Conservation (phyloP, 2,329 filamentous ascomycete genomes). For the Phyllosticta citriasiana region DNA sequence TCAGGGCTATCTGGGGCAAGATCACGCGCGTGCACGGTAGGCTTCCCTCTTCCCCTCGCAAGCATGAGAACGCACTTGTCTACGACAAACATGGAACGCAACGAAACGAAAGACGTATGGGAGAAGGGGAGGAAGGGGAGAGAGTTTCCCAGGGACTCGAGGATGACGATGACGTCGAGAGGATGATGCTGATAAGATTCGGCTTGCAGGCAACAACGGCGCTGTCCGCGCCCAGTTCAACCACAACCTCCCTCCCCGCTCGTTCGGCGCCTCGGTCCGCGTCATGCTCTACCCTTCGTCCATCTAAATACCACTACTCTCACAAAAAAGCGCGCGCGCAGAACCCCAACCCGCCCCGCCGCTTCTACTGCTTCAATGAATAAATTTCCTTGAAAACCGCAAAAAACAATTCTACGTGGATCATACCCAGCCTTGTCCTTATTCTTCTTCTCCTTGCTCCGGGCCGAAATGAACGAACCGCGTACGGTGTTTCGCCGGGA, state of each 20-base stretch:
- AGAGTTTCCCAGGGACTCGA: background rate
- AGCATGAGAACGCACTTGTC: background rate
- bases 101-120: background rate
- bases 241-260: slow-evolving; percentile 89
- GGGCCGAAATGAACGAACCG: too few relatives aligned
- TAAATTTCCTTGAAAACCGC: background rate
- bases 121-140: background rate
- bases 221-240: slow-evolving; percentile 97
- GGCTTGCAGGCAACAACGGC: slow-evolving; percentile 74
- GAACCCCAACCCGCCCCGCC: background rate
- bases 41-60: slow-evolving; percentile 5
- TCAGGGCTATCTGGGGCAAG: slow-evolving; percentile 98
- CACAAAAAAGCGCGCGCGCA: background rate
- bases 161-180: background rate
- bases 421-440: background rate
- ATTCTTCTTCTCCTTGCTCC: too few relatives aligned
- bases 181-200: background rate
- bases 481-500: too few relatives aligned
- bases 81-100: background rate
- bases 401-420: background rate
- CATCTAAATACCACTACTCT: slow-evolving; percentile 56
- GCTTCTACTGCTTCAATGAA: background rate
- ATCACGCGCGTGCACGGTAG: slow-evolving; percentile 90
- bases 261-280: slow-evolving; percentile 64
- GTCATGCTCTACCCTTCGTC: slow-evolving; percentile 97